These are phyloP conservation scores for Hippophae rhamnoides DNA, from an alignment of 306 rosid species.

Conservation along the genomic window DNA sequence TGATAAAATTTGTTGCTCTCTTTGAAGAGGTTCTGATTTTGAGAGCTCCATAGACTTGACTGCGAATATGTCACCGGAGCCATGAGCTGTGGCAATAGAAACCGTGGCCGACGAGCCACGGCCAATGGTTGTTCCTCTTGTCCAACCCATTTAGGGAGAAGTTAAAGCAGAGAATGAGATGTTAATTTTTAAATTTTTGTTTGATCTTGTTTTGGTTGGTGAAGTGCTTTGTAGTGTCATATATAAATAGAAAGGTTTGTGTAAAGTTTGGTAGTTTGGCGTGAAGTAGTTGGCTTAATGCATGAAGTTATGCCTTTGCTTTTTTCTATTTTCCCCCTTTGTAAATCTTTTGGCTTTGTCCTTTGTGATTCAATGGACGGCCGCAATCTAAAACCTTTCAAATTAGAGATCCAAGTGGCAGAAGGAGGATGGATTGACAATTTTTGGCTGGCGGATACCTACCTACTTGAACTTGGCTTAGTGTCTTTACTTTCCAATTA, in stretches of 20 bases:
- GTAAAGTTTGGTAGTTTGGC: constrained; percentile 13
- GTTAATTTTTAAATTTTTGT: constrained; percentile 8
- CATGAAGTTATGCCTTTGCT: constrained; percentile 5
- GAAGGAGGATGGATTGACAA: constrained; percentile 5
- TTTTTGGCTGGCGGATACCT: constrained; percentile 43
- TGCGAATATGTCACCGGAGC: constrained; percentile 36
- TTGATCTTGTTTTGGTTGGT: not conserved
- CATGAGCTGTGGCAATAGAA: constrained; percentile 24
- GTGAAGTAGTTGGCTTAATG: constrained; percentile 26
- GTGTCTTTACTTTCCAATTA: constrained; percentile 8
- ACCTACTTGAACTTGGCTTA: constrained; percentile 3
- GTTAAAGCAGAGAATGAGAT: constrained; percentile 1
- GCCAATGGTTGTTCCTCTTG: constrained; percentile 54
- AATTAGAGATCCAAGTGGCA: constrained; percentile 48
- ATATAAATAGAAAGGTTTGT: not conserved
- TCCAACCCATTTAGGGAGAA: constrained; percentile 49
- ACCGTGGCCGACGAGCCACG: constrained; percentile 78
- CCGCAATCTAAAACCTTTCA: constrained; percentile 27
- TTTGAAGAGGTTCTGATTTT: constrained; percentile 37
- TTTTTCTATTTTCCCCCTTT: constrained; percentile 3
- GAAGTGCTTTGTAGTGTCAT: not conserved
- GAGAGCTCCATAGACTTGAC: constrained; percentile 53
- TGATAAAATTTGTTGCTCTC: constrained; percentile 50
- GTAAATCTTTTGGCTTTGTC: constrained; percentile 9
- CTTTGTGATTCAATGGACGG: constrained; percentile 44